Evolutionary conservation across 805 yeast species (phyloP).

Genomic region (Sugiyamaella americana): DNA sequence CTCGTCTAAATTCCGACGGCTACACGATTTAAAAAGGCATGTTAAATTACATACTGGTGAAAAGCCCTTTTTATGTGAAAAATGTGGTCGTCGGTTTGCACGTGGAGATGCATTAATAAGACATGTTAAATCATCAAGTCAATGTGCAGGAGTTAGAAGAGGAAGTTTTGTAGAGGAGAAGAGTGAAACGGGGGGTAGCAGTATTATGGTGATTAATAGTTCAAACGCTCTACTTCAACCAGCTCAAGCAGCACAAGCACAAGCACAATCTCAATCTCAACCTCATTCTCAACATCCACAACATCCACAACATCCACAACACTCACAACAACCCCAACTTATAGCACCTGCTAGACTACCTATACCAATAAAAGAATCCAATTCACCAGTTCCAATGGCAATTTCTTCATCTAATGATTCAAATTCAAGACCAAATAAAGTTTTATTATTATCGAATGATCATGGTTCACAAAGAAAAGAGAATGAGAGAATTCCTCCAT

Average conservation of each 20-base stretch:
- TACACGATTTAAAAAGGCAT: constrained; percentile 73
- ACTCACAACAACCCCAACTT: not conserved
- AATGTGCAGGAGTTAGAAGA: constrained; percentile 23
- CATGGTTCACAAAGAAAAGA: not conserved
- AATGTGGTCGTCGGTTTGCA: constrained; percentile 62
- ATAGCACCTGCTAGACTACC: not conserved
- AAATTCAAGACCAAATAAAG: not conserved
- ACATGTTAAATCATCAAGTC: constrained; percentile 47
- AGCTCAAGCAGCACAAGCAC: not conserved
- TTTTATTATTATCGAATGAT: not conserved
- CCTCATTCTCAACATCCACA: not conserved
- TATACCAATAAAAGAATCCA: too few species aligned
- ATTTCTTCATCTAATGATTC: not conserved
- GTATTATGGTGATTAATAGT: not conserved
- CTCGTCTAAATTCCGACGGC: constrained; percentile 55
- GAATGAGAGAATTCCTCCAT: not conserved
- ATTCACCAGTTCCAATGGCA: not conserved
- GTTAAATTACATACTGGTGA: constrained; percentile 71
- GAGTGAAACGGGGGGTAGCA: not conserved
- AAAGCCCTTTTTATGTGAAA: constrained; percentile 55
- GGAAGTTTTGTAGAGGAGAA: constrained; percentile 10
- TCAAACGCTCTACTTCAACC: not conserved
- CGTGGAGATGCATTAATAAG: constrained; percentile 70
- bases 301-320: not conserved
- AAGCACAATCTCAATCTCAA: not conserved